phyloP scores from a whole-genome alignment of 805 yeast genomes.

The Wickerhamomyces bovis region DNA sequence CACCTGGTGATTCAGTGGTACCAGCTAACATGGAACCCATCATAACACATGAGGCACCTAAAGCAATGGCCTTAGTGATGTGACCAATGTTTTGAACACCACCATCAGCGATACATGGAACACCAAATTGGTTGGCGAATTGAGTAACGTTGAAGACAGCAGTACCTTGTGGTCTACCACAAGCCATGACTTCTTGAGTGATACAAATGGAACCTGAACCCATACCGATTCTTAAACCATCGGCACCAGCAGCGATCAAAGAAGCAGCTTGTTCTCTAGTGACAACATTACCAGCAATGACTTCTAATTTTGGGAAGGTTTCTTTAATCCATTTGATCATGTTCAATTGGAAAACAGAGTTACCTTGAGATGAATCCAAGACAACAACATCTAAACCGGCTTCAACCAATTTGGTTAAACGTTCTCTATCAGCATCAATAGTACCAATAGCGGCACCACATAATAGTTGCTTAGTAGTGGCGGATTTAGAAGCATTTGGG shows the following conservation, averaged over 20 bases:
- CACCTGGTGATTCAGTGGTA: slow-evolving; percentile 97
- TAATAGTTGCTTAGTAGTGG: slow-evolving; percentile 86
- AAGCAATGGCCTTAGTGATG: slow-evolving; percentile 91
- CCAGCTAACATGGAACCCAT: slow-evolving; percentile 99
- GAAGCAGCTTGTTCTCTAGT: slow-evolving; percentile 98
- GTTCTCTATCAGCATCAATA: slow-evolving; percentile 77
- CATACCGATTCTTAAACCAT: slow-evolving; percentile 98
- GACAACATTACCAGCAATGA: slow-evolving; percentile 97
- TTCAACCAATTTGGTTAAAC: slow-evolving; percentile 77
- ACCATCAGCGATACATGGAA: slow-evolving; percentile 99
- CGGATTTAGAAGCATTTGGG: slow-evolving; percentile 93
- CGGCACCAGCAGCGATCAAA: slow-evolving; percentile 93
- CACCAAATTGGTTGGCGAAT: slow-evolving; percentile 93
- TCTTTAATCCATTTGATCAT: slow-evolving; percentile 89
- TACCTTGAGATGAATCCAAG: slow-evolving; percentile 95
- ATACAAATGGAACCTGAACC: slow-evolving; percentile 99
- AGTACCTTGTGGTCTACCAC: slow-evolving; percentile 99
- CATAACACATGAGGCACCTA: slow-evolving; percentile 97
- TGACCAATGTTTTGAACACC: slow-evolving; percentile 99
- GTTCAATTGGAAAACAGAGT: slow-evolving; percentile 89
- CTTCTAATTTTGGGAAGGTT: slow-evolving; percentile 73
- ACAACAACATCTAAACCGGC: slow-evolving; percentile 98
- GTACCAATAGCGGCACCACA: slow-evolving; percentile 99
- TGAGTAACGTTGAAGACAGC: slow-evolving; percentile 93
- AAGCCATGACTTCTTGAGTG: slow-evolving; percentile 99